Conservation (phyloP, 164 flowering plant genomes). For the Vitis rotundifolia region DNA sequence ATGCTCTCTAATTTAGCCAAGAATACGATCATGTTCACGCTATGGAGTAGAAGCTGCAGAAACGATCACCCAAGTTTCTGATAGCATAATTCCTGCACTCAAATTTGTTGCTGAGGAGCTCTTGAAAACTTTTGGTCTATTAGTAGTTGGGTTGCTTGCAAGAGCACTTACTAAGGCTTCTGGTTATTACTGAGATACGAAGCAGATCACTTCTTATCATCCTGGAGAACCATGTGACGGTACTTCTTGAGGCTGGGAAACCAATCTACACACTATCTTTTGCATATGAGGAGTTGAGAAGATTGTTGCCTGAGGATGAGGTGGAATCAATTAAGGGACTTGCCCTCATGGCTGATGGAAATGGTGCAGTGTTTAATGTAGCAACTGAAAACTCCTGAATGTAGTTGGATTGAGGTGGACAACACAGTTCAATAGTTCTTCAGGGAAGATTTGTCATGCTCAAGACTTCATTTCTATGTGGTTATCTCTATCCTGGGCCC, state of each 20-base stretch:
- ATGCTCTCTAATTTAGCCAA: not conserved
- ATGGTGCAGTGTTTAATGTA: constrained; percentile 91
- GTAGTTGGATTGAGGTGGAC: no score
- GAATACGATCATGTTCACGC: not conserved
- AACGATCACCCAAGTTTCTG: no score
- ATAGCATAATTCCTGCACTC: no score
- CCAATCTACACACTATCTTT: constrained; percentile 71
- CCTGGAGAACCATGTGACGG: constrained; percentile 73
- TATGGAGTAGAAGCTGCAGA: no score
- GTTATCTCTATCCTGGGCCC: no score
- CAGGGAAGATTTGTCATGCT: no score
- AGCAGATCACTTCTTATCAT: constrained; percentile 79
- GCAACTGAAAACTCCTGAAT: constrained; percentile 63
- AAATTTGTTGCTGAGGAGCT: no score
- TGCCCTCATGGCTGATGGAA: constrained; percentile 80
- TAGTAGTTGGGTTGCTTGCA: constrained; percentile 79
- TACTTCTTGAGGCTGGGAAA: constrained; percentile 77
- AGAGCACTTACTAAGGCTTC: constrained; percentile 92
- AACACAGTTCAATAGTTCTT: no score
- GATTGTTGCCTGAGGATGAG: constrained; percentile 87
- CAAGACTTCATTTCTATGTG: no score
- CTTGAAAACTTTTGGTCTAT: no score
- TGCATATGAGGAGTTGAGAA: constrained; percentile 65
- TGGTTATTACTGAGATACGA: constrained; percentile 89
- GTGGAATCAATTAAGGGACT: constrained; percentile 73